Base-by-base conservation (phyloP, 192 early-diverging fungal genomes). In the Umbelopsis isabellina region DNA sequence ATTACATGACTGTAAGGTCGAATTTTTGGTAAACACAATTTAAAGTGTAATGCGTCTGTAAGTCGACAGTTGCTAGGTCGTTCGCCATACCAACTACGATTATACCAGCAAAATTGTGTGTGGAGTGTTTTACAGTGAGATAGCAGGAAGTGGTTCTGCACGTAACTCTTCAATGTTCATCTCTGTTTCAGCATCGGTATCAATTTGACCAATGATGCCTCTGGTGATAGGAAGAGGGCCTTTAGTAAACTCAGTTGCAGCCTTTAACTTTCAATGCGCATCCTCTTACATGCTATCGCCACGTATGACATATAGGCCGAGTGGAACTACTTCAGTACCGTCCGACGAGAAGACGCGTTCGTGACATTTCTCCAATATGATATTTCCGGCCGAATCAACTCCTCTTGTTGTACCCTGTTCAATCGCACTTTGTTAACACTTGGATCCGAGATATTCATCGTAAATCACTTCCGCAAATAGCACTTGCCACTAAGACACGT, bases 261-360 rank as follows among this genome's bases (percentile, higher is more conserved):
- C n/a, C 3, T 9, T 9, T 18, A 50, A 23, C 3, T 21, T 58
- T 13, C 7, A 1, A 53, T 2, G 46, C 20, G 8, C 21, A 7
- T 65, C 16, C 9, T 76, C 82, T 68, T 82, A 87, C 87, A 88
- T 71, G 35, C 67, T 83, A 50, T 88, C 86, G 2, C 87, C 87
- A 27, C 86, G 74, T 47, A 88, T 72, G 45, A 88, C 52, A 67
- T 86, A 87, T 8, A 88, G 66, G 8, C 87, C 87, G 16, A 86
- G 72, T 10, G 76, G 75, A 0, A 80, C 72, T 10, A 77, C 70
- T 53, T 87, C 84, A 25, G 81, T 78, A 21, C 86, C 85, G 30
- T 79, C 80, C 21, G 50, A 65, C 15, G 83, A 76, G 69, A 87
- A 88, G 20, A 83, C 75, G 68, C 87, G 84, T 71, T 88, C 86